Percentiles rank a stretch among this genome's conserved stretches.
Evolutionary conservation across 2,329 filamentous ascomycete genomes (phyloP).

Genomic region (Fusarium sp.): DNA sequence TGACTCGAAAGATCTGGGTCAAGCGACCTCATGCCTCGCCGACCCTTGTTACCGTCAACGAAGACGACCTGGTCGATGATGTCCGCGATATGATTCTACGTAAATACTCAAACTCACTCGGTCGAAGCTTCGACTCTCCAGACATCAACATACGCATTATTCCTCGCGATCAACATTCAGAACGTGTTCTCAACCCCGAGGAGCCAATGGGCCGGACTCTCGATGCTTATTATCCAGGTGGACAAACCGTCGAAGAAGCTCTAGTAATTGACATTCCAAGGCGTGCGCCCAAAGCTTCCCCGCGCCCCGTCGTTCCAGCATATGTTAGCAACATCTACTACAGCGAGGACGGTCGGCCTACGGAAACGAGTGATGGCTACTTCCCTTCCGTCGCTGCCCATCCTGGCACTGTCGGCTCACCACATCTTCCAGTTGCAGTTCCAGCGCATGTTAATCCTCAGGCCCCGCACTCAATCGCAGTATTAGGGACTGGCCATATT

Average conservation of each 20-base stretch:
- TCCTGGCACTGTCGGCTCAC: conserved; percentile 51
- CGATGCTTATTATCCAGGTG: conserved; percentile 84
- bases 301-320: conserved; percentile 54
- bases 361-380: conserved; percentile 80
- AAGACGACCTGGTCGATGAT: conserved; percentile 94
- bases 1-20: conserved; percentile 91
- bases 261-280: conserved; percentile 89
- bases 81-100: conserved; percentile 89
- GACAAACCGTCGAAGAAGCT: conserved; percentile 88
- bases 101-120: conserved; percentile 94
- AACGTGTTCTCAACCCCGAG: conserved; percentile 83
- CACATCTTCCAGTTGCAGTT: conserved; percentile 53
- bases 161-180: conserved; percentile 72
- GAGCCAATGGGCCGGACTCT: conserved; percentile 82
- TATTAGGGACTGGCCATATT: conserved; percentile 82
- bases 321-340: conserved; percentile 59
- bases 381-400: conserved; percentile 73
- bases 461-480: conserved; percentile 74
- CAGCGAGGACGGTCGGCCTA: conserved; percentile 70
- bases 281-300: conserved; percentile 81
- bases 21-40: conserved; percentile 85
- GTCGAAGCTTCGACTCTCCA: conserved; percentile 87
- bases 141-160: conserved; percentile 84
- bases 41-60: conserved; percentile 83
- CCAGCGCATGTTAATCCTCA: conserved; percentile 48